A percentile compares a stretch with the other conserved stretches of the same genome.
phyloP scores from a whole-genome alignment of 441 rosid species.

The Erodium moschatum region DNA sequence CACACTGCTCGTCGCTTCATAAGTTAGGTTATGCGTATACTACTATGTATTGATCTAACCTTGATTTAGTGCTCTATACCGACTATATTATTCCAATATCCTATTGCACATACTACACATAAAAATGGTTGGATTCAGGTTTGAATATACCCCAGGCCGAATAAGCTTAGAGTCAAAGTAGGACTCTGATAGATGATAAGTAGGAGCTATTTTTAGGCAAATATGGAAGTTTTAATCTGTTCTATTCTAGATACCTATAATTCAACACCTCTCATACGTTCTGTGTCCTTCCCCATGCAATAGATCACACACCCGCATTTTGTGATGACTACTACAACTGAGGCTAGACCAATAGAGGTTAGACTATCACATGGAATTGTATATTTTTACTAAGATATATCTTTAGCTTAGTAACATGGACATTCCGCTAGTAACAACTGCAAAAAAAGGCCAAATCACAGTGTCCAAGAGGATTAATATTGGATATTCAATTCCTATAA shows the following conservation, averaged over 20 bases:
- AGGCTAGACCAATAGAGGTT: too few species aligned
- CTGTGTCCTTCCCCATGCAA: too few species aligned
- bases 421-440: too few species aligned
- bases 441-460: too few species aligned
- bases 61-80: background rate
- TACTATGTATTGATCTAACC: background rate
- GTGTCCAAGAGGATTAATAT: too few species aligned
- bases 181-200: background rate
- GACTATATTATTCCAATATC: background rate
- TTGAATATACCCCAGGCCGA: background rate
- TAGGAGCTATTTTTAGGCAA: background rate
- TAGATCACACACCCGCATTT: too few species aligned
- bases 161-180: background rate
- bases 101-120: background rate
- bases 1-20: background rate
- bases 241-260: background rate
- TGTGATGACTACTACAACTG: too few species aligned
- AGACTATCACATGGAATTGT: too few species aligned
- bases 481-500: too few species aligned
- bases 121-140: background rate
- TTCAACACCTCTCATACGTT: background rate
- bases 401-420: too few species aligned
- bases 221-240: background rate
- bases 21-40: background rate
- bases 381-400: too few species aligned